Conservation (phyloP, 495 filamentous ascomycete species). For the Aspergillus nanangensis region DNA sequence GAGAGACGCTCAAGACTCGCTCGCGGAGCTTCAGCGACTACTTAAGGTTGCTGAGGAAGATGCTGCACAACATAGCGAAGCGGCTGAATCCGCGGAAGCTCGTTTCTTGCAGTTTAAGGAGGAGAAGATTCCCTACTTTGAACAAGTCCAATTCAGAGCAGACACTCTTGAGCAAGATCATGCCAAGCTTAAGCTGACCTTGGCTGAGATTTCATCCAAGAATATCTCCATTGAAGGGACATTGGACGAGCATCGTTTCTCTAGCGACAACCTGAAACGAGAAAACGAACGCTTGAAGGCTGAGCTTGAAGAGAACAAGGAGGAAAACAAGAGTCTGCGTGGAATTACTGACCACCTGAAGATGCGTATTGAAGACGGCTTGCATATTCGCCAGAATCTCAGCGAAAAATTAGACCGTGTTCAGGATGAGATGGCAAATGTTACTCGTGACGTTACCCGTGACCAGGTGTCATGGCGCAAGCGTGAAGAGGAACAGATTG, state of each 20-base stretch:
- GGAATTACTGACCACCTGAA: slow-evolving; percentile 64
- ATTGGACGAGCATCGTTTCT: slow-evolving; percentile 58
- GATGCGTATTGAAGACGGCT: slow-evolving; percentile 78
- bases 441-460: slow-evolving; percentile 69
- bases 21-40: slow-evolving; percentile 64
- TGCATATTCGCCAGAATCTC: slow-evolving; percentile 71
- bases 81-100: slow-evolving; percentile 60
- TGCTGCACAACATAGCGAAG: slow-evolving; percentile 60
- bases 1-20: slow-evolving; percentile 65
- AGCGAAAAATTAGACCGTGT: slow-evolving; percentile 74
- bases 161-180: slow-evolving; percentile 59
- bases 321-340: slow-evolving; percentile 55
- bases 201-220: slow-evolving; percentile 57
- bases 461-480: slow-evolving; percentile 73
- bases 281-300: slow-evolving; percentile 41
- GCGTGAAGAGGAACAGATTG: slow-evolving; percentile 68
- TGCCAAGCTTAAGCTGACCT: slow-evolving; percentile 58
- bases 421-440: slow-evolving; percentile 76
- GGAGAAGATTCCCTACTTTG: slow-evolving; percentile 47
- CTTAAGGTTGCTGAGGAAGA: slow-evolving; percentile 73
- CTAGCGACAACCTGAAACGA: slow-evolving; percentile 49
- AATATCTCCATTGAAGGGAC: slow-evolving; percentile 54
- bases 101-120: slow-evolving; percentile 49
- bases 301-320: slow-evolving; percentile 48
- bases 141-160: slow-evolving; percentile 52